Conservation (phyloP, 192 early-diverging fungal genomes). For the Hyaloraphidium curvatum region DNA sequence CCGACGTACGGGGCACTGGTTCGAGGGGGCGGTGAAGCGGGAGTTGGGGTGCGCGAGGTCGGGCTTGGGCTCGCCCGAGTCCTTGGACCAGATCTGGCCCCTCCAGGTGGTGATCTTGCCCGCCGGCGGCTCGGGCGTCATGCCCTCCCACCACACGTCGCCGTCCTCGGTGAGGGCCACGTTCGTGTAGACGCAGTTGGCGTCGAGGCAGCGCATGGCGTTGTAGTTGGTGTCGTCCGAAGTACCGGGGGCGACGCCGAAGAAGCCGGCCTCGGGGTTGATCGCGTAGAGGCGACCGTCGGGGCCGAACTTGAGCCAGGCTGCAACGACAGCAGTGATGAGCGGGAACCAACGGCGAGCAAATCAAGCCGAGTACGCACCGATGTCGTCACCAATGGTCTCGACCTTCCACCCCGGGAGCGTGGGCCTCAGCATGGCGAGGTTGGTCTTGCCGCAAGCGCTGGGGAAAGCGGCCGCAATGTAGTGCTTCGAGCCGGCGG, state of each 20-base stretch:
- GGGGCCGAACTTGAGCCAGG: constrained; percentile 6
- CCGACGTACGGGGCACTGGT: constrained; percentile 6
- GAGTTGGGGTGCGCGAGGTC: constrained; percentile 7
- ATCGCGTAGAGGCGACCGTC: constrained; percentile 7
- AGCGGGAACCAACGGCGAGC: neutral
- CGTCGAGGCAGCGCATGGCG: constrained; percentile 7
- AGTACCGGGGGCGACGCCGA: constrained; percentile 9
- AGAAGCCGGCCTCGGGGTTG: constrained; percentile 10
- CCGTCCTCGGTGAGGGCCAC: constrained; percentile 8
- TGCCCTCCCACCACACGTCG: constrained; percentile 9
- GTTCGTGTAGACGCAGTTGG: constrained; percentile 6
- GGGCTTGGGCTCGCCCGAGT: constrained; percentile 6
- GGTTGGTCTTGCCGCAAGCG: constrained; percentile 10
- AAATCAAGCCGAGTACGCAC: neutral
- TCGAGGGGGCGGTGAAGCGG: constrained; percentile 7
- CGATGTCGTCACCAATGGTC: constrained; percentile 7
- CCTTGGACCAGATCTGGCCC: constrained; percentile 6
- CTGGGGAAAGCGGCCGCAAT: constrained; percentile 8
- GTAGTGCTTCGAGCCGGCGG: constrained; percentile 6
- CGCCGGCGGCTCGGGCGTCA: constrained; percentile 6
- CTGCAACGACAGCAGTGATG: neutral
- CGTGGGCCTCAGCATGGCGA: constrained; percentile 7
- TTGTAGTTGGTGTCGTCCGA: constrained; percentile 9
- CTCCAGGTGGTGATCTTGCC: constrained; percentile 7
- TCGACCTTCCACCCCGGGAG: constrained; percentile 9